Evolutionary conservation across 1,139 yeast genomes (phyloP).

Genomic region (Geotrichum restrictum): DNA sequence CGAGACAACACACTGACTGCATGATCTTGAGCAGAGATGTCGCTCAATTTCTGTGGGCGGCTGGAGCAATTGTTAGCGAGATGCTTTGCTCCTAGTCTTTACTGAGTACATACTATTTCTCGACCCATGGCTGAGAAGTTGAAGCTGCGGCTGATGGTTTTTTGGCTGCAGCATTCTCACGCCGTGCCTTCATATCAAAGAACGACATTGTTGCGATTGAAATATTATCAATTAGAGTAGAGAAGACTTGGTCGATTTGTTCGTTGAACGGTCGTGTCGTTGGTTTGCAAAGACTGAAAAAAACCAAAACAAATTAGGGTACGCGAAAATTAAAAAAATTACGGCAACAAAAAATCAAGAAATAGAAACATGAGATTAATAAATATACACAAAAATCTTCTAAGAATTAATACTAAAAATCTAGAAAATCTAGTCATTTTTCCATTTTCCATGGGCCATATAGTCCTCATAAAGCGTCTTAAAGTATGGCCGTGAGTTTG

Average conservation of each 20-base stretch:
- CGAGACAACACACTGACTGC: constrained; percentile 81
- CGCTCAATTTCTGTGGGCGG: constrained; percentile 78
- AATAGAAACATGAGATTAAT: neutral
- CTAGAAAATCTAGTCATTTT: constrained; percentile 45
- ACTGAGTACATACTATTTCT: constrained; percentile 50
- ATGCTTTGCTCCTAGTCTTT: neutral
- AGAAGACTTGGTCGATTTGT: too few relatives aligned
- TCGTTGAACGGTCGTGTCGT: too few relatives aligned
- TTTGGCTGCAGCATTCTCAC: constrained; percentile 14
- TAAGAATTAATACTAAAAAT: too few relatives aligned
- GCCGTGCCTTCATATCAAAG: constrained; percentile 21
- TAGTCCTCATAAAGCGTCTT: constrained; percentile 68
- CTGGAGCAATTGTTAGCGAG: constrained; percentile 29
- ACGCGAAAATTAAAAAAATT: constrained; percentile 5
- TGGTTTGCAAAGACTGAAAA: too few relatives aligned
- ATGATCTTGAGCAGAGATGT: constrained; percentile 87
- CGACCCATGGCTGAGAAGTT: constrained; percentile 58
- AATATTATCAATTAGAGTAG: too few relatives aligned
- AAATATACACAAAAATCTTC: constrained; percentile 5
- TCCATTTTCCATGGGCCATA: constrained; percentile 80
- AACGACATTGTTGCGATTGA: constrained; percentile 23
- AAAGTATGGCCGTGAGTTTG: constrained; percentile 65
- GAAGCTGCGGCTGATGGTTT: constrained; percentile 6
- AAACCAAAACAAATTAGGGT: constrained; percentile 3
- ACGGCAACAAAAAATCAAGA: too few relatives aligned